Conservation (phyloP, 192 early-diverging fungal genomes). For the Ambispora gerdemannii region DNA sequence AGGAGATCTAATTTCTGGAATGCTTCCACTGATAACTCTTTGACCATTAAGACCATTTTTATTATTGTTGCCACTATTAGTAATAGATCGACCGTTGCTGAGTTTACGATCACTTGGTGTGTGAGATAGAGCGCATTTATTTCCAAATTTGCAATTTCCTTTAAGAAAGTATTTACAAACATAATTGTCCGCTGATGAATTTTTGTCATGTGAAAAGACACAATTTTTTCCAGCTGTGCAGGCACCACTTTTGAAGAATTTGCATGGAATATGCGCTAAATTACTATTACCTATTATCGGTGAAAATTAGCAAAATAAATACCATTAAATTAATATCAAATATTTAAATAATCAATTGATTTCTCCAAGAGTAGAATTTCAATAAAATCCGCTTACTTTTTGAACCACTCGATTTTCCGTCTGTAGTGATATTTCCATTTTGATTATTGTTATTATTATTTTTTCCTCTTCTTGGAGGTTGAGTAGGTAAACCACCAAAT, state of each 20-base stretch:
- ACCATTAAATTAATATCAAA: too few species aligned
- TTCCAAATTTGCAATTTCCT: slow-evolving; percentile 79
- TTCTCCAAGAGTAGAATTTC: too few species aligned
- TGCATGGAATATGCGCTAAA: slow-evolving; percentile 67
- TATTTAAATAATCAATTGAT: too few species aligned
- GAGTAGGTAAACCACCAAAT: not conserved
- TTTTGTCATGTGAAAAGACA: slow-evolving; percentile 69
- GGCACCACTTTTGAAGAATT: slow-evolving; percentile 73
- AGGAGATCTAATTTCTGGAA: slow-evolving; percentile 31
- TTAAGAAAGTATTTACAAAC: slow-evolving; percentile 77
- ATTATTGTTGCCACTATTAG: not conserved
- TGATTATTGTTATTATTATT: not conserved
- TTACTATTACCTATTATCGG: slow-evolving; percentile 25
- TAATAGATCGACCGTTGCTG: not conserved
- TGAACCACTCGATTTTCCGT: slow-evolving; percentile 17
- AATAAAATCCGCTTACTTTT: slow-evolving; percentile 33
- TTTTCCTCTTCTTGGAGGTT: slow-evolving; percentile 25
- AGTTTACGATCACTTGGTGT: slow-evolving; percentile 38
- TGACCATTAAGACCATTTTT: not conserved
- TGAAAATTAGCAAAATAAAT: not conserved
- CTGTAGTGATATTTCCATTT: not conserved
- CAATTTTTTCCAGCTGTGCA: slow-evolving; percentile 76
- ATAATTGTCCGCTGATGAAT: slow-evolving; percentile 55
- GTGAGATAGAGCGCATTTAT: slow-evolving; percentile 66
- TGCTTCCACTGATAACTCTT: slow-evolving; percentile 1